A percentile compares a stretch with the other conserved stretches of the same genome.
Evolutionary conservation across 257 asterid species (phyloP).

Genomic region (Asclepias syriaca): DNA sequence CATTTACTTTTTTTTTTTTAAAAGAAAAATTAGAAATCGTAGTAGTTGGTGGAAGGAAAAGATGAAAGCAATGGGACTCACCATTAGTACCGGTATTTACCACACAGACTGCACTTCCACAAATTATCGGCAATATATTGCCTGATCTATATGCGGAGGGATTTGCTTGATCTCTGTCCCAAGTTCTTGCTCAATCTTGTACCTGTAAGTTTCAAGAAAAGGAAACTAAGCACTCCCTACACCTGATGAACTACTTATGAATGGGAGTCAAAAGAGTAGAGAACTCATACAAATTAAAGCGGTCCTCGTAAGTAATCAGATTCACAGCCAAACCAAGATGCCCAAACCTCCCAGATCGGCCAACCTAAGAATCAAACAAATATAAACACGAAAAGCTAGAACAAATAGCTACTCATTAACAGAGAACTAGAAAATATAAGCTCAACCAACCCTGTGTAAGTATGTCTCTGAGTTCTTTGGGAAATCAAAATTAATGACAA

Average conservation of each 20-base stretch:
- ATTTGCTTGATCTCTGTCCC: conserved; percentile 91
- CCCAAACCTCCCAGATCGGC: conserved; percentile 92
- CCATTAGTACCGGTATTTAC: conserved; percentile 23
- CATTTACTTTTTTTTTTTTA: no score
- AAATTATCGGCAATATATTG: conserved; percentile 60
- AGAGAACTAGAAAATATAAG: conserved; percentile 3
- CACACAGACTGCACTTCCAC: conserved; percentile 17
- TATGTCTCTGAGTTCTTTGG: conserved; percentile 84
- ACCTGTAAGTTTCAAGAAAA: conserved; percentile 36
- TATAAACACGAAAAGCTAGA: conserved; percentile 6
- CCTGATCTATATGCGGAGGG: conserved; percentile 84
- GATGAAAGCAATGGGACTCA: conserved; percentile 14
- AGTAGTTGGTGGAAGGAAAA: background rate
- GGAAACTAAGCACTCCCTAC: conserved; percentile 5
- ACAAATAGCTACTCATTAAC: conserved; percentile 11
- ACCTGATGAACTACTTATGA: background rate
- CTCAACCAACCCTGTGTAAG: conserved; percentile 67
- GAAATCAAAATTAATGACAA: conserved; percentile 78
- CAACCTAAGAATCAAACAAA: conserved; percentile 50
- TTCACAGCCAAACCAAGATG: conserved; percentile 93
- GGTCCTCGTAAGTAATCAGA: conserved; percentile 79
- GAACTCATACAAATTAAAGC: conserved; percentile 68
- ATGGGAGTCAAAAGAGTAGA: background rate
- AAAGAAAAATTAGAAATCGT: no score
- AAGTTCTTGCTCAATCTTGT: conserved; percentile 86